These are phyloP conservation scores for Petunia hybrid DNA, from an alignment of 305 asterid genomes.

Conservation along the genomic window DNA sequence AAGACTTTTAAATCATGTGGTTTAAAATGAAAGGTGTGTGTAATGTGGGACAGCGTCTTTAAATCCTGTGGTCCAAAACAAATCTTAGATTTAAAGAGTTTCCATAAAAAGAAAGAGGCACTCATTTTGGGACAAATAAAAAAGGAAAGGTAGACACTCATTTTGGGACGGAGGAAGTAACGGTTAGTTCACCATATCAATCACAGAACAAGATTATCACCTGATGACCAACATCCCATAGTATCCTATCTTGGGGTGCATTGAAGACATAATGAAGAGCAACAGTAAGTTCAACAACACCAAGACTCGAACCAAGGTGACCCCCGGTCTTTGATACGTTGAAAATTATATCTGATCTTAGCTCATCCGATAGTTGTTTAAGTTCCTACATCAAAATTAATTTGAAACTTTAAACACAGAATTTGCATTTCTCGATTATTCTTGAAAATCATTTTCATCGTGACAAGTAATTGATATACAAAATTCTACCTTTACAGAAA, in stretches of 20 bases:
- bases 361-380: constrained; percentile 88
- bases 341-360: constrained; percentile 89
- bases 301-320: constrained; percentile 96
- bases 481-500: constrained; percentile 68
- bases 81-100: too few relatives aligned
- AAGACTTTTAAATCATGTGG: too few relatives aligned
- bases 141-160: too few relatives aligned
- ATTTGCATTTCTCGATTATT: neutral
- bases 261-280: constrained; percentile 94
- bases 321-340: constrained; percentile 98
- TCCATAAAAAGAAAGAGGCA: too few relatives aligned
- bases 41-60: too few relatives aligned
- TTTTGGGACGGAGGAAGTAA: too few relatives aligned
- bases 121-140: too few relatives aligned
- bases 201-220: constrained; percentile 41
- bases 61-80: too few relatives aligned
- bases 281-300: constrained; percentile 94
- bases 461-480: neutral
- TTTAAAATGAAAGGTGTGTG: too few relatives aligned
- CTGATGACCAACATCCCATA: constrained; percentile 99
- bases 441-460: neutral
- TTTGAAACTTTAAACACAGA: neutral
- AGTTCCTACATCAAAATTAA: constrained; percentile 64
- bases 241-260: constrained; percentile 86
- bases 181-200: neutral